A percentile compares a stretch with the other conserved stretches of the same genome.
phyloP scores from a whole-genome alignment of 108 stramenopile genomes.

The Cyclotella baltica region DNA sequence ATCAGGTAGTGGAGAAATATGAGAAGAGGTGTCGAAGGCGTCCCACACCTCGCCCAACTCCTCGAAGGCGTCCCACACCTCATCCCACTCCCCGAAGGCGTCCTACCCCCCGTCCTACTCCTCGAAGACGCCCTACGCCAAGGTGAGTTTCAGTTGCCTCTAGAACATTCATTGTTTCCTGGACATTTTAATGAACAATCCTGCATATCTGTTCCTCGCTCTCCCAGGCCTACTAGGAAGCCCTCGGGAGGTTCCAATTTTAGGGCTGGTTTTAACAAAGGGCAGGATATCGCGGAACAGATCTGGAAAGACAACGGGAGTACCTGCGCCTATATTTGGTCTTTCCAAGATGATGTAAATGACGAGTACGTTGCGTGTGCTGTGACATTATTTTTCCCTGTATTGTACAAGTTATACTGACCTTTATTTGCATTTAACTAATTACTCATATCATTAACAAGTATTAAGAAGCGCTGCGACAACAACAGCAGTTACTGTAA shows the following conservation, averaged over 20 bases:
- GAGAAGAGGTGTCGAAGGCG: too few relatives aligned
- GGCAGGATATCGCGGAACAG: not conserved
- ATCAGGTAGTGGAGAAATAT: slow-evolving; percentile 6
- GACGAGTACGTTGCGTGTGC: not conserved
- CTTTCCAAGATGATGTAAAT: slow-evolving; percentile 4
- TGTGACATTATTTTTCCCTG: not conserved
- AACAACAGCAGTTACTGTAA: not conserved
- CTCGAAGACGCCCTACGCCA: not conserved
- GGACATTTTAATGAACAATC: too few relatives aligned
- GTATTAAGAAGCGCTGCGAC: not conserved
- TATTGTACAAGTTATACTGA: not conserved
- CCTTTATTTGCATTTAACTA: too few relatives aligned
- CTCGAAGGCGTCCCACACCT: too few relatives aligned
- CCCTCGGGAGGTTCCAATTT: not conserved
- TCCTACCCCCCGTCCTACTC: not conserved
- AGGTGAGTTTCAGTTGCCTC: too few relatives aligned
- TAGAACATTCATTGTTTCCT: too few relatives aligned
- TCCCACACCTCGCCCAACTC: too few relatives aligned
- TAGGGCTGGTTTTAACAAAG: not conserved
- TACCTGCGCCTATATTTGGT: not conserved
- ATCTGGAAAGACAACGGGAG: slow-evolving; percentile 1
- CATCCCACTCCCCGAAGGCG: not conserved
- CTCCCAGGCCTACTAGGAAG: too few relatives aligned
- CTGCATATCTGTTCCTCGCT: too few relatives aligned
- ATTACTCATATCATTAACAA: not conserved